Evolutionary conservation across 495 filamentous ascomycete species (phyloP).

Genomic region (Apodospora peruviana): DNA sequence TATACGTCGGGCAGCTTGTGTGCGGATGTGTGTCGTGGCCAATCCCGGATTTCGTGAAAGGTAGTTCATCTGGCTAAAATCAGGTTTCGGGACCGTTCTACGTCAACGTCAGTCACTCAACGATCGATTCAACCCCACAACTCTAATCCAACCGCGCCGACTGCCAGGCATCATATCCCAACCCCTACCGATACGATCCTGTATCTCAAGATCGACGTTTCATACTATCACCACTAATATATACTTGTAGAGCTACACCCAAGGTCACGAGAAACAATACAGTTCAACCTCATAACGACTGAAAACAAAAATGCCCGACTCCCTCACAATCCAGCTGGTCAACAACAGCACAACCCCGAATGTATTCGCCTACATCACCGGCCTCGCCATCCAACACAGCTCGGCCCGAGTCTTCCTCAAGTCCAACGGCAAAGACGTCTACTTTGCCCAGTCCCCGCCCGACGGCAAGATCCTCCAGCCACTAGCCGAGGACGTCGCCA

Average conservation of each 20-base stretch:
- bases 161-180: too few relatives aligned
- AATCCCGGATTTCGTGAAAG: too few relatives aligned
- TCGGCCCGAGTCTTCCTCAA: conserved; percentile 31
- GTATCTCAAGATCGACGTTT: too few relatives aligned
- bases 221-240: too few relatives aligned
- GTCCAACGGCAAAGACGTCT: conserved; percentile 23
- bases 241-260: too few relatives aligned
- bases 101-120: neutral
- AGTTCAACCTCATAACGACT: too few relatives aligned
- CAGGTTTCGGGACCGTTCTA: neutral
- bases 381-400: conserved; percentile 34
- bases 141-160: neutral
- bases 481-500: conserved; percentile 57
- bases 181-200: too few relatives aligned
- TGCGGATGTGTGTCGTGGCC: too few relatives aligned
- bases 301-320: conserved; percentile 40
- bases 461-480: conserved; percentile 33
- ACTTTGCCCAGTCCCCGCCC: conserved; percentile 34
- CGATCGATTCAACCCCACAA: neutral
- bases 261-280: too few relatives aligned
- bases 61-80: too few relatives aligned
- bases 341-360: conserved; percentile 29
- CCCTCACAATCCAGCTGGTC: conserved; percentile 32
- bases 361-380: conserved; percentile 39
- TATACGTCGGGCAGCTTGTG: too few relatives aligned